Evolutionary conservation across 495 filamentous ascomycete genomes (phyloP).

Genomic region (Antarctomyces pellizariae): DNA sequence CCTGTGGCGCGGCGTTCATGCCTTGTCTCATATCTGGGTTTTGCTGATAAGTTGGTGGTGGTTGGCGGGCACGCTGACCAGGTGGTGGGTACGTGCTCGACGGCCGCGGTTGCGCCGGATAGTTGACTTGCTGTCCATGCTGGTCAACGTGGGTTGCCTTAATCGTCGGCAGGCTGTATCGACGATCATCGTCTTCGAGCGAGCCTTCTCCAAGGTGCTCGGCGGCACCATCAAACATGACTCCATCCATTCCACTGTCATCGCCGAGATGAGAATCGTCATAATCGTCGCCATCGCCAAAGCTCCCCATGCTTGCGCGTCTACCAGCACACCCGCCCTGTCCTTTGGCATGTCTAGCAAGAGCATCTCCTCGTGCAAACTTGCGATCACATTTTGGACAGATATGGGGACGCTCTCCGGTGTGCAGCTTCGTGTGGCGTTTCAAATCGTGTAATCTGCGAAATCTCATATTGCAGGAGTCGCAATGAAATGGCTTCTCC

Average conservation of each 20-base stretch:
- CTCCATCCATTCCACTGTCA: conserved; percentile 55
- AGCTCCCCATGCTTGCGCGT: conserved; percentile 66
- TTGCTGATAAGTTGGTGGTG: no score
- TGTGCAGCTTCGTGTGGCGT: conserved; percentile 87
- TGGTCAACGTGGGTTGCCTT: conserved; percentile 41
- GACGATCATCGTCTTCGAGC: conserved; percentile 26
- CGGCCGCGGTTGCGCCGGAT: conserved; percentile 26
- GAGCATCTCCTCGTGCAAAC: conserved; percentile 85
- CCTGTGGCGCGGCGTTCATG: no score
- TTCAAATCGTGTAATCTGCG: conserved; percentile 87
- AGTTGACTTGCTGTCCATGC: conserved; percentile 22
- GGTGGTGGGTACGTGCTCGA: conserved; percentile 63
- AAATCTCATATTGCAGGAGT: conserved; percentile 74
- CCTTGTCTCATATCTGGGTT: conserved; percentile 13
- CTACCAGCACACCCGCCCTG: conserved; percentile 88
- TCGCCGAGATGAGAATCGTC: conserved; percentile 27
- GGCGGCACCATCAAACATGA: conserved; percentile 36
- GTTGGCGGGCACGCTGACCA: conserved; percentile 21
- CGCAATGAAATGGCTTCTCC: conserved; percentile 88
- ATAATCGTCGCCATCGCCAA: conserved; percentile 56
- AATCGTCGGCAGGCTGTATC: conserved; percentile 44
- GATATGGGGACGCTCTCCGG: conserved; percentile 83
- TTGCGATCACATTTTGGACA: conserved; percentile 83
- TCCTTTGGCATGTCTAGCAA: conserved; percentile 88
- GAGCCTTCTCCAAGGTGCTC: conserved; percentile 44